Evolutionary conservation across 1,284 basidiomycete genomes (phyloP), one percentile per base, ranked within the genome.

Genomic region (Salmacisia buchloeana): DNA sequence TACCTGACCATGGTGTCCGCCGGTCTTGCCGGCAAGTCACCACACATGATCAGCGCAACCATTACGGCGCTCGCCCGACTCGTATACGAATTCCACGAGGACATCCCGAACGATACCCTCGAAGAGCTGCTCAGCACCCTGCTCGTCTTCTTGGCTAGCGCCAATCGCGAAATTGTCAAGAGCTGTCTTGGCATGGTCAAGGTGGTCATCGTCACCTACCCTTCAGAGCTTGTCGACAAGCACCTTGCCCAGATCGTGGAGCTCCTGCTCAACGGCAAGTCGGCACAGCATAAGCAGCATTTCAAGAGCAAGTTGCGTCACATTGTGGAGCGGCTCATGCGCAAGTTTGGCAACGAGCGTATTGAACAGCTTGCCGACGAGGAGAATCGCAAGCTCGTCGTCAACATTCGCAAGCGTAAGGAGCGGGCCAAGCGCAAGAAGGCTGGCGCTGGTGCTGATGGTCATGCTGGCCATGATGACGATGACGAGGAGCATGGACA

Each of bases 41-140:
- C 96, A 0, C 96, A 98, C 80, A 98, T 97, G 93, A 96, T 98
- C 80, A 94, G 92, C 74, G 96, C 96, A 1, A 92, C 91, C 3
- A 88, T 98, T 68, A 97, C 94, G 1, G 91, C 93, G 0, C 87
- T 99, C 52, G 92, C 94, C 1, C 86, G 96, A 29, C 84, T 98
- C 7, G 84, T 97, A 5, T 99, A 97, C 81, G 96, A 98, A 82
- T 99, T 96, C 83, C 92, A 90, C 84, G 65, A 69, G 38, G 64
- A 83, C 0, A 86, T 97, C 54, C 86, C 88, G 4, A 69, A 83
- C 2, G 83, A 84, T n/a, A 92, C 93, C 84, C 88, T 91, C 62
- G 85, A 84, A 31, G 94, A 98, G 76, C 86, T 98, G 46, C 84
- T 97, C 63, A 84, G 86, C 3, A 98, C 96, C 0, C 83, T 96